Percentiles rank a stretch among this genome's conserved stretches.
Evolutionary conservation across 495 filamentous ascomycete species (phyloP).

Genomic region (Penicillium cataractarum): DNA sequence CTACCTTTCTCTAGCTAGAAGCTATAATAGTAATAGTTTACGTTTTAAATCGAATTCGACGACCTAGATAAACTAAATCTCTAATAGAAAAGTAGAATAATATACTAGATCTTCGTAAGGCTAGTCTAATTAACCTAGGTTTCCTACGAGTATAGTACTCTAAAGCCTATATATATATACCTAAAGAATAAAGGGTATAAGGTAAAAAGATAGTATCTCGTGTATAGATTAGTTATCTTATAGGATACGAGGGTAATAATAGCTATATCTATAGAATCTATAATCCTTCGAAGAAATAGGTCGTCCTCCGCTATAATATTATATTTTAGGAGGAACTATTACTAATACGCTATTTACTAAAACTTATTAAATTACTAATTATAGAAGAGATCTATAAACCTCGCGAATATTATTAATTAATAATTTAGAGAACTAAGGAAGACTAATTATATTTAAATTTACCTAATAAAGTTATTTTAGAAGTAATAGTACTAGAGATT

Average conservation of each 20-base stretch:
- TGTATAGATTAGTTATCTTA: neutral
- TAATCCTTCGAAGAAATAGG: neutral
- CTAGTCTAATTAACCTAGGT: neutral
- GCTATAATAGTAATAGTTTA: neutral
- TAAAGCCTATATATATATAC: neutral
- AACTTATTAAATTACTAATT: neutral
- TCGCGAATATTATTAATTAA: neutral
- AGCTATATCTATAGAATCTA: neutral
- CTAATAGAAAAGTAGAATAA: neutral
- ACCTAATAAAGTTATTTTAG: too few relatives aligned
- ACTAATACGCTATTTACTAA: neutral
- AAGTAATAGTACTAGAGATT: too few relatives aligned
- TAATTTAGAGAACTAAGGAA: too few relatives aligned
- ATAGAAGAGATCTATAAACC: neutral
- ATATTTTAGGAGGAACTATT: neutral
- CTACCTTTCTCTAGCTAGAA: neutral
- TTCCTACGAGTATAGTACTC: neutral
- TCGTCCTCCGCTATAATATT: neutral
- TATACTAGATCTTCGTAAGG: neutral
- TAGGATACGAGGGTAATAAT: neutral
- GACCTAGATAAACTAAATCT: neutral
- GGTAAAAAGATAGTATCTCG: neutral
- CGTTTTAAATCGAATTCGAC: neutral
- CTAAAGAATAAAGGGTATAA: neutral
- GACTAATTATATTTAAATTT: too few relatives aligned